phyloP scores from a whole-genome alignment of 768 basidiomycete species.

The Mycena venus region DNA sequence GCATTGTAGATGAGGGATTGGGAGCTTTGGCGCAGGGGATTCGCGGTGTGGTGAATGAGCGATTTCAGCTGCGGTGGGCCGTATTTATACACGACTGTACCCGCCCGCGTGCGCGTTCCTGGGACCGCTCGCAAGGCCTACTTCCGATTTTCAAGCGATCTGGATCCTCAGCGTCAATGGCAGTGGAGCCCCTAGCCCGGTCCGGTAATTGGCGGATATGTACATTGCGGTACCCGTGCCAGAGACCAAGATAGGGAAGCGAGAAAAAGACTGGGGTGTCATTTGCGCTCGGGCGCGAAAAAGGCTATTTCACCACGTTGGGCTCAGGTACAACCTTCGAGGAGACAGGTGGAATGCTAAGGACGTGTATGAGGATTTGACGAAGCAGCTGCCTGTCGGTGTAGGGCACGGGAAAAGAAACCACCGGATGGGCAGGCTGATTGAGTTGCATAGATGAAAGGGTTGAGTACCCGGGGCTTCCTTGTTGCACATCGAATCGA shows the following conservation, averaged over 20 bases:
- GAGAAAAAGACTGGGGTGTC: slow-evolving; percentile 6
- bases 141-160: slow-evolving; percentile 27
- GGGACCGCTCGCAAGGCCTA: neutral
- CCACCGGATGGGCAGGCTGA: neutral
- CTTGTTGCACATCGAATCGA: neutral
- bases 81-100: slow-evolving; percentile 10
- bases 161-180: slow-evolving; percentile 18
- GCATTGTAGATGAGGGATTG: slow-evolving; percentile 9
- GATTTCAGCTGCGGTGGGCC: neutral
- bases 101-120: neutral
- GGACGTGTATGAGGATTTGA: neutral
- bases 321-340: slow-evolving; percentile 2
- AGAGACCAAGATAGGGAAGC: slow-evolving; percentile 21
- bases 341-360: neutral
- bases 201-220: slow-evolving; percentile 21
- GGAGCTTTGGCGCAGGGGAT: neutral
- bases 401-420: slow-evolving; percentile 5
- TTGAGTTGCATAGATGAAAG: neutral
- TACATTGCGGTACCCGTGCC: neutral
- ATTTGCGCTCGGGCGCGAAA: neutral
- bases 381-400: neutral
- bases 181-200: slow-evolving; percentile 13
- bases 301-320: slow-evolving; percentile 20
- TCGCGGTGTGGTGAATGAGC: neutral
- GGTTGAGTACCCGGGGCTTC: neutral